These are phyloP conservation scores for Calonectria montana DNA, from an alignment of 2,329 filamentous ascomycete species.

Conservation along the genomic window DNA sequence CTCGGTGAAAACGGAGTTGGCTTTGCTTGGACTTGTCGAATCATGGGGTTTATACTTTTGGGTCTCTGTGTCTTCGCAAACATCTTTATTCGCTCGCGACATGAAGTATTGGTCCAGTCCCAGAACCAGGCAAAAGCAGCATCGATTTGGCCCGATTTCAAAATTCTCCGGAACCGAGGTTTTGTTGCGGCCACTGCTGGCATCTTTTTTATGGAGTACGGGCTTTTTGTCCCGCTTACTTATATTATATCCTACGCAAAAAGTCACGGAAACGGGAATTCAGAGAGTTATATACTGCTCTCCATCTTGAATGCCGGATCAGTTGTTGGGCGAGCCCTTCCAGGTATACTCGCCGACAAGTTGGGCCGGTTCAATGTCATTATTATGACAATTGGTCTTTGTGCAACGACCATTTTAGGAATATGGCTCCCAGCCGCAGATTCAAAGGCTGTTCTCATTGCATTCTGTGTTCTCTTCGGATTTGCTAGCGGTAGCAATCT, in stretches of 20 bases:
- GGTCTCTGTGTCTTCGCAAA: conserved; percentile 60
- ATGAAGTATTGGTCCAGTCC: conserved; percentile 54
- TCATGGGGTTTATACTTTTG: conserved; percentile 62
- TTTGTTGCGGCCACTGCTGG: conserved; percentile 71
- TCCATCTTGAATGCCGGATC: conserved; percentile 84
- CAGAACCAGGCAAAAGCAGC: conserved; percentile 38
- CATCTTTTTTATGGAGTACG: conserved; percentile 78
- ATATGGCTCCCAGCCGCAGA: conserved; percentile 76
- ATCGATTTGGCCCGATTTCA: conserved; percentile 66
- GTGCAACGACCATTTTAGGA: conserved; percentile 67
- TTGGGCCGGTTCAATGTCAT: conserved; percentile 86
- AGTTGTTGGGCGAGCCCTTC: conserved; percentile 79
- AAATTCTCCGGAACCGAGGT: conserved; percentile 68
- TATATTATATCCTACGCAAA: conserved; percentile 81
- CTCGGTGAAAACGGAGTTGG: conserved; percentile 57
- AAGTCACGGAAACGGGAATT: conserved; percentile 39
- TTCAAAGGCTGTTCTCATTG: conserved; percentile 68
- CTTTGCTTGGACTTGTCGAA: conserved; percentile 62
- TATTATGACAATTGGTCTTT: conserved; percentile 71
- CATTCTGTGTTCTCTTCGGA: conserved; percentile 79
- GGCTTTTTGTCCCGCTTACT: conserved; percentile 78
- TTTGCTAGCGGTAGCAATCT: conserved; percentile 85
- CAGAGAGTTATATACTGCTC: conserved; percentile 74
- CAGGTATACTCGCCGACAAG: conserved; percentile 80
- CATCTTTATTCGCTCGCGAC: conserved; percentile 62